Conservation (phyloP, 768 basidiomycete genomes). For the Lentinula sp. region DNA sequence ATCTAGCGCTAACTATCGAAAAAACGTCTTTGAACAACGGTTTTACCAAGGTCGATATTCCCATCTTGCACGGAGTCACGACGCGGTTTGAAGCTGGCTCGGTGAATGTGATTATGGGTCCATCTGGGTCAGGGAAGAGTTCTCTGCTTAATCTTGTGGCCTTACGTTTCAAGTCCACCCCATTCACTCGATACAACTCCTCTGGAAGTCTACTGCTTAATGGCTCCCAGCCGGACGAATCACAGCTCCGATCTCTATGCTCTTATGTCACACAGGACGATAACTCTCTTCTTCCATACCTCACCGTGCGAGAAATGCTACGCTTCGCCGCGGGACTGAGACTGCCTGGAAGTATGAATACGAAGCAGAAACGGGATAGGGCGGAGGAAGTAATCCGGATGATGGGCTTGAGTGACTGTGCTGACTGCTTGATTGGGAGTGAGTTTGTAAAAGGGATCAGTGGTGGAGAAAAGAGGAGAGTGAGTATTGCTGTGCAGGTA, state of each 20-base stretch:
- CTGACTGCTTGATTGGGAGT: constrained; percentile 38
- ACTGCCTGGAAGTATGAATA: constrained; percentile 21
- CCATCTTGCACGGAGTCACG: constrained; percentile 7
- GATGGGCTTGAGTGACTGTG: constrained; percentile 37
- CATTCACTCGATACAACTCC: background rate
- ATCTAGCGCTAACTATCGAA: background rate
- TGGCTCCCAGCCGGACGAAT: constrained; percentile 10
- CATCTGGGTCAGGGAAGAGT: constrained; percentile 22
- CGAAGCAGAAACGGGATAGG: constrained; percentile 24
- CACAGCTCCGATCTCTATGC: background rate
- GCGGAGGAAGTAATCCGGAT: constrained; percentile 37
- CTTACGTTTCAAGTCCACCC: constrained; percentile 3
- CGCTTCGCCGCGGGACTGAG: constrained; percentile 37
- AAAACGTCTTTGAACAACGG: background rate
- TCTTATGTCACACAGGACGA: constrained; percentile 31
- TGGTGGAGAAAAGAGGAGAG: constrained; percentile 35
- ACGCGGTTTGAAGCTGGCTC: constrained; percentile 7
- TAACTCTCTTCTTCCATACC: constrained; percentile 24
- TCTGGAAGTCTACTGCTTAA: constrained; percentile 10
- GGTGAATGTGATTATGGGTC: constrained; percentile 36
- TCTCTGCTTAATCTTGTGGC: constrained; percentile 8
- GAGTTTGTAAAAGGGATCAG: constrained; percentile 29
- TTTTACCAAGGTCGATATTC: background rate
- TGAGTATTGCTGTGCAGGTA: constrained; percentile 35
- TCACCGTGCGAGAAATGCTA: constrained; percentile 38